phyloP scores from a whole-genome alignment of 2,329 filamentous ascomycete genomes.

The Trichoderma citrinoviride region DNA sequence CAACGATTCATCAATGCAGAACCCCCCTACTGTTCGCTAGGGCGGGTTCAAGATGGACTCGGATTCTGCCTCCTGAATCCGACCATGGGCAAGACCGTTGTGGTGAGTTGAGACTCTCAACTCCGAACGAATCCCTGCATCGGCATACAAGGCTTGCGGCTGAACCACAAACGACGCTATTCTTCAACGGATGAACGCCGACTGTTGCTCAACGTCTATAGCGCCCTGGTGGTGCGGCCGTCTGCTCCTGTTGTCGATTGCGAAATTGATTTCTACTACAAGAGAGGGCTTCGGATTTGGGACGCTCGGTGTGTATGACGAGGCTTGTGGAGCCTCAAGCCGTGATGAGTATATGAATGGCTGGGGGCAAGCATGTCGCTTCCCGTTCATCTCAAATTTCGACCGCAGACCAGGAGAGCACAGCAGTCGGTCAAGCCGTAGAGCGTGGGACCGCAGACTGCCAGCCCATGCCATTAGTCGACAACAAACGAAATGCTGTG shows the following conservation, averaged over 20 bases:
- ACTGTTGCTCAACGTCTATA: slow-evolving; percentile 1
- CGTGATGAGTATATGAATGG: slow-evolving; percentile 2
- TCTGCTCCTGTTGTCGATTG: slow-evolving; percentile 16
- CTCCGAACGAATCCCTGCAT: not conserved
- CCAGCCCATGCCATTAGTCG: not conserved
- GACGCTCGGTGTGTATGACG: slow-evolving; percentile 16
- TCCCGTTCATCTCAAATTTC: slow-evolving; percentile 18
- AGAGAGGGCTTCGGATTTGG: slow-evolving; percentile 2
- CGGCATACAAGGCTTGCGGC: slow-evolving; percentile 14
- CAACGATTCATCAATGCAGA: slow-evolving; percentile 1
- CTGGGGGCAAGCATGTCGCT: slow-evolving; percentile 10
- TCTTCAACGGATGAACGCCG: not conserved
- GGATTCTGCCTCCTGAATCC: slow-evolving; percentile 4
- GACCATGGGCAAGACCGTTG: not conserved
- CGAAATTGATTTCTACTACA: slow-evolving; percentile 1
- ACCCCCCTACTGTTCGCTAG: not conserved
- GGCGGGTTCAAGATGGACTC: not conserved
- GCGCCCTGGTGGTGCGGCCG: slow-evolving; percentile 7
- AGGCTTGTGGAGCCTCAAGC: slow-evolving; percentile 15
- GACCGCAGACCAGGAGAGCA: slow-evolving; percentile 5
- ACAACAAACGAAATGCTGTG: slow-evolving; percentile 11
- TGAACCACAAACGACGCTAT: slow-evolving; percentile 8
- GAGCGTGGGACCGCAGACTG: slow-evolving; percentile 2
- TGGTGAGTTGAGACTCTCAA: not conserved
- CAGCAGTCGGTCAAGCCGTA: slow-evolving; percentile 16